A percentile compares a stretch with the other conserved stretches of the same genome.
phyloP scores from a whole-genome alignment of 2,329 filamentous ascomycete species.

The Diaporthe nobilis region DNA sequence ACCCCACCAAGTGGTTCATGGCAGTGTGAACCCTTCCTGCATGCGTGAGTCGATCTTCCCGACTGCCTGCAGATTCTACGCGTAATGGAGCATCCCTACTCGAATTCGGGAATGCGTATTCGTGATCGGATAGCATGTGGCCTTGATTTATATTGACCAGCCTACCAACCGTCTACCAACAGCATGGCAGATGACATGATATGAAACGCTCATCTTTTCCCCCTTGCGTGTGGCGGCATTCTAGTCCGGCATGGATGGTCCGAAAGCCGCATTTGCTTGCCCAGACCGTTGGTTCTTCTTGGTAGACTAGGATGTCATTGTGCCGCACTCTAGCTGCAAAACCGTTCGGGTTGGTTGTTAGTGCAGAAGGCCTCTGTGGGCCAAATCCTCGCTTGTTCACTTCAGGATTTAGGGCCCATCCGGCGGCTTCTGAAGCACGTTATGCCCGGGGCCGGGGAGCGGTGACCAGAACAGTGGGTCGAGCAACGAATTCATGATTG shows the following conservation, averaged over 20 bases:
- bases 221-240: not conserved
- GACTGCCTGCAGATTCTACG: not conserved
- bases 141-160: not conserved
- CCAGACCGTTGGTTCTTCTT: not conserved
- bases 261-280: not conserved
- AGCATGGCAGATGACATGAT: not conserved
- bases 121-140: not conserved
- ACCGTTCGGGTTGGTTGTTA: not conserved
- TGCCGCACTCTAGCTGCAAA: not conserved
- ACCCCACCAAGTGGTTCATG: no score
- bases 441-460: not conserved
- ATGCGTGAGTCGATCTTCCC: no score
- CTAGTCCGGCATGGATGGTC: not conserved
- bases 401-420: not conserved
- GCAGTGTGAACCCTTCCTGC: not conserved
- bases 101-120: constrained; percentile 7
- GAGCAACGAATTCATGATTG: not conserved
- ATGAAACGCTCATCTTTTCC: not conserved
- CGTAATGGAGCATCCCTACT: not conserved
- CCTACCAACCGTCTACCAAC: not conserved
- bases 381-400: not conserved
- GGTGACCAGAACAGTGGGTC: not conserved
- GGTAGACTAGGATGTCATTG: not conserved
- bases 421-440: not conserved
- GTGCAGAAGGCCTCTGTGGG: not conserved